These are phyloP conservation scores for Penicillium verrucosum DNA, from an alignment of 2,329 filamentous ascomycete species.

Conservation along the genomic window DNA sequence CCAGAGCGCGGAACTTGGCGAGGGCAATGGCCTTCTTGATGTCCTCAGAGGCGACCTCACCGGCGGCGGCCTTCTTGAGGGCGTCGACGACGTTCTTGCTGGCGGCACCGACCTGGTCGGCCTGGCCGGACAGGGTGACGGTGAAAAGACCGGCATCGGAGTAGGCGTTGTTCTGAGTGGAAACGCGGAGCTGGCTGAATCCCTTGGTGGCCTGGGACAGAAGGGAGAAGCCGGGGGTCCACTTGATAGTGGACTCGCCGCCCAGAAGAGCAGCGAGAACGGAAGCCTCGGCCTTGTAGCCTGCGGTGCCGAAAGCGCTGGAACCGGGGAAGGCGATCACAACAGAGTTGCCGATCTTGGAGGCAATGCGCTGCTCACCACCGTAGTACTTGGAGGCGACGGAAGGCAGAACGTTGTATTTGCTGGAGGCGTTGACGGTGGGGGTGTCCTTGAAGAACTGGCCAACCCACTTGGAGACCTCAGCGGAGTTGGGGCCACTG, in stretches of 20 bases:
- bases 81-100: constrained; percentile 75
- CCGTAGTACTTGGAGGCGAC: constrained; percentile 82
- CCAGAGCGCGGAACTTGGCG: constrained; percentile 89
- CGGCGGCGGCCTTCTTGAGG: constrained; percentile 75
- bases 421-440: constrained; percentile 47
- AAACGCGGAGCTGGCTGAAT: constrained; percentile 63
- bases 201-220: constrained; percentile 73
- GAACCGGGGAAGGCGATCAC: constrained; percentile 92
- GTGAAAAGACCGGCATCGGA: constrained; percentile 90
- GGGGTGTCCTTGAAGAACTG: constrained; percentile 82
- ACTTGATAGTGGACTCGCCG: constrained; percentile 89
- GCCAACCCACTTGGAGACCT: constrained; percentile 83
- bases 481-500: constrained; percentile 74
- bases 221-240: constrained; percentile 88
- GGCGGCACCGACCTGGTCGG: constrained; percentile 67
- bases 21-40: constrained; percentile 87
- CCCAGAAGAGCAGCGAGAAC: constrained; percentile 88
- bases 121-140: constrained; percentile 74
- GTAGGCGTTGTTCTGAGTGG: constrained; percentile 78
- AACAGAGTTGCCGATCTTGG: constrained; percentile 72
- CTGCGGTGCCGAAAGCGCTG: constrained; percentile 64
- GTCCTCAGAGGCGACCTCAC: constrained; percentile 75
- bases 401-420: constrained; percentile 55
- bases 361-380: constrained; percentile 86
- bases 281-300: constrained; percentile 83